Evolutionary conservation across 179 eudicot genomes (phyloP), one percentile per base, ranked within the genome.

Genomic region (Beta macrorhiza): DNA sequence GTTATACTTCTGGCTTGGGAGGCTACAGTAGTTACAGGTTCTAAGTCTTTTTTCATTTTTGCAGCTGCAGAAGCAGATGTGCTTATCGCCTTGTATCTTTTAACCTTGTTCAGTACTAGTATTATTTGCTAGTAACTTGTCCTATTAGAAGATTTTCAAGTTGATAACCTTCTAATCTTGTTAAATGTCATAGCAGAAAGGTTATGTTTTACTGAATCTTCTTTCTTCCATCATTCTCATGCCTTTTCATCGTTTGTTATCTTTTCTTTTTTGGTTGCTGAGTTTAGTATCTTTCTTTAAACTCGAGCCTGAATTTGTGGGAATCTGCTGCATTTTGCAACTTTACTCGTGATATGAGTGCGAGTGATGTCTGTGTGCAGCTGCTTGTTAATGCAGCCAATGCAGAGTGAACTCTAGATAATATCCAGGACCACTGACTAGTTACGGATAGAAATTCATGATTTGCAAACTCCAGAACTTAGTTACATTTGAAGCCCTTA

Each of bases 11-110:
- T 16, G 74, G 87, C 44, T 82, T 85, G 79, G 87, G 84, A 61
- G 83, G 87, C 53, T 81, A 81, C 84, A 67, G 82, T 59, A 85
- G 82, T 80, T 78, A 82, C 80, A 79, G 87, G 61, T 82, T 59
- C 80, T 85, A 67, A 82, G 65, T 12, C 57, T 59, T 70, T 17
- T 5, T 20, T 16, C 5, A n/a, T n/a, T 32, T 42, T 32, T 49
- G 25, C 58, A 42, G 12, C 42, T 37, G 59, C 70, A 15, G 16
- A 8, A 0, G 25, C 74, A 68, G 17, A 78, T 17, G 2, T 17
- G 71, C 37, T 16, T 56, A 5, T 72, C 16, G 8, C 62, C 62
- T 65, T 65, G 75, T 74, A 81, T n/a, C 74, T 42, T 56, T 64
- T 22, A 29, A 3, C 68, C 57, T 70, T 81, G 74, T 75, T 65